These are phyloP conservation scores for Chloranthus sessilifolius DNA, from an alignment of 164 flowering plant species.

Conservation along the genomic window DNA sequence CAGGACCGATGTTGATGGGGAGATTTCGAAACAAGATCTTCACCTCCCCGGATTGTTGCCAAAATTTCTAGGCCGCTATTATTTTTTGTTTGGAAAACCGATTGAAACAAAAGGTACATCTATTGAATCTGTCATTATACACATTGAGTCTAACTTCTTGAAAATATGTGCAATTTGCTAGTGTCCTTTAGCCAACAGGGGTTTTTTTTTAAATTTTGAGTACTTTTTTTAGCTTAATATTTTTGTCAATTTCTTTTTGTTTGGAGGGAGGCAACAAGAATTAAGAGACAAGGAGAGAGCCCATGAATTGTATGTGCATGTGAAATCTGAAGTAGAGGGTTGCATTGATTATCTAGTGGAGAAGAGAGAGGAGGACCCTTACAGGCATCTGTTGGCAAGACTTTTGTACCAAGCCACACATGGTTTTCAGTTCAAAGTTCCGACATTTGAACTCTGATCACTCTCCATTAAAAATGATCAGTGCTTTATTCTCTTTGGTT, in stretches of 20 bases:
- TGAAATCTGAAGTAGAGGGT: conserved; percentile 53
- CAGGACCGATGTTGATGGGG: conserved; percentile 45
- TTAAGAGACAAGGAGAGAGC: conserved; percentile 42
- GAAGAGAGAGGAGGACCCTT: conserved; percentile 67
- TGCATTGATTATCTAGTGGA: conserved; percentile 46
- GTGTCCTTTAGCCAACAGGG: neutral
- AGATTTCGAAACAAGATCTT: conserved; percentile 48
- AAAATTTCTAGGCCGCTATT: conserved; percentile 65
- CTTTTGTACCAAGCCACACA: conserved; percentile 43
- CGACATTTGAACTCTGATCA: too few species aligned
- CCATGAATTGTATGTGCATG: conserved; percentile 44
- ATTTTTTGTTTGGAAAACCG: conserved; percentile 62
- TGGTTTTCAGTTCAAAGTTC: too few species aligned
- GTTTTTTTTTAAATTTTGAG: too few species aligned
- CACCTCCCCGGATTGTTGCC: conserved; percentile 50
- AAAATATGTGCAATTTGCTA: neutral
- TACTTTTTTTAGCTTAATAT: neutral
- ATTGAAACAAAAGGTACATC: conserved; percentile 58
- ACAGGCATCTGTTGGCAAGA: conserved; percentile 45
- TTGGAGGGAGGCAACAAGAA: conserved; percentile 41
- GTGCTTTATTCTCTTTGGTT: too few species aligned
- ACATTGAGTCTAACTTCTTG: neutral
- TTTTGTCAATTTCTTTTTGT: neutral
- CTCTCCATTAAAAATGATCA: too few species aligned
- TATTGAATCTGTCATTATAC: neutral